These are phyloP conservation scores for Cerioporus squamosus DNA, from an alignment of 1,284 basidiomycete genomes.

Conservation along the genomic window DNA sequence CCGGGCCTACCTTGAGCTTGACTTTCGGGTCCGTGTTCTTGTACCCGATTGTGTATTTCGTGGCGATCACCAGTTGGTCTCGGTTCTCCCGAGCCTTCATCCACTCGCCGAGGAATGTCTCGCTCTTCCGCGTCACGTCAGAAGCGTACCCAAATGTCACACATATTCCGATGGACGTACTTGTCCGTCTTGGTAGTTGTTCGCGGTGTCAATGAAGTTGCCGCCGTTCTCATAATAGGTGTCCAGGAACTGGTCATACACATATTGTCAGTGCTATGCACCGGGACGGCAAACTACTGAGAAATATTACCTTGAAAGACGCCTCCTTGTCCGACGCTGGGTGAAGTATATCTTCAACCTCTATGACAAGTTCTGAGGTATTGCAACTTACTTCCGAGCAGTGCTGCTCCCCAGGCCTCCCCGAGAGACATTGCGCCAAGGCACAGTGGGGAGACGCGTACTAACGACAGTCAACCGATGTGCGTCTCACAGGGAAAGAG, in stretches of 20 bases:
- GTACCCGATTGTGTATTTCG: conserved; percentile 32
- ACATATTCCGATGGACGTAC: neutral
- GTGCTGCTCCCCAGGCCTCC: conserved; percentile 4
- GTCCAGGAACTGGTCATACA: conserved; percentile 35
- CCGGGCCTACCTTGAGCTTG: conserved; percentile 5
- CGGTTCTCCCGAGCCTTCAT: conserved; percentile 42
- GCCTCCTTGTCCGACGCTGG: neutral
- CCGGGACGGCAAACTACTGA: no score
- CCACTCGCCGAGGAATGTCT: conserved; percentile 47
- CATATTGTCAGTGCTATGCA: neutral
- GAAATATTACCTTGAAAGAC: conserved; percentile 6
- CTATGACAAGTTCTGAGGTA: no score
- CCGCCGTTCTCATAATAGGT: conserved; percentile 36
- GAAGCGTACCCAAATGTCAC: no score
- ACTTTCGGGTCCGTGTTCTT: conserved; percentile 3
- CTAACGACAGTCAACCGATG: neutral
- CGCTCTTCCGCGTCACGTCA: conserved; percentile 17
- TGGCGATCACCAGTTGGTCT: conserved; percentile 49
- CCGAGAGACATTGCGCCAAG: conserved; percentile 19
- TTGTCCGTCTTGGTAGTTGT: conserved; percentile 36
- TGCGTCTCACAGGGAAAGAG: no score
- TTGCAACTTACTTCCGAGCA: conserved; percentile 7
- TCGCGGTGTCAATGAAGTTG: conserved; percentile 40
- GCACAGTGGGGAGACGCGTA: conserved; percentile 18
- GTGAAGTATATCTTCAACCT: neutral